A percentile compares a stretch with the other conserved stretches of the same genome.
Evolutionary conservation across 352 stramenopile species (phyloP).

Genomic region (Phytophthora crassamura): DNA sequence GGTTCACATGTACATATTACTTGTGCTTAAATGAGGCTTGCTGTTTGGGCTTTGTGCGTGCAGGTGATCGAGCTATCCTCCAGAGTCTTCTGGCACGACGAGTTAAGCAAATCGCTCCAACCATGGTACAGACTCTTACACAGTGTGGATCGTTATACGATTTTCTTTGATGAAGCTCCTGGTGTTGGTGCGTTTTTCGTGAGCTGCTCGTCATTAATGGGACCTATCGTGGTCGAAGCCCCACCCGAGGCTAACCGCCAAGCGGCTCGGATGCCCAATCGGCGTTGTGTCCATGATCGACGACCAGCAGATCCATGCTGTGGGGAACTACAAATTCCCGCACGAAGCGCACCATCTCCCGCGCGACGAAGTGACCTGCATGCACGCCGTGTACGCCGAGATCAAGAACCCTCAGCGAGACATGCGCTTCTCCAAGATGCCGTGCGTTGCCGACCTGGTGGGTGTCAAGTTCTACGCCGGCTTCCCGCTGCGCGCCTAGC

Average conservation of each 20-base stretch:
- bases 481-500: conserved; percentile 56
- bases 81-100: no score
- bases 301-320: conserved; percentile 51
- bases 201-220: background rate
- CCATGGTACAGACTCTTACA: no score
- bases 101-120: no score
- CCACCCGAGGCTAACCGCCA: conserved; percentile 52
- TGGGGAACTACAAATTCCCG: conserved; percentile 54
- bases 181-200: no score
- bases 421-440: conserved; percentile 66
- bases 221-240: conserved; percentile 47
- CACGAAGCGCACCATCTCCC: conserved; percentile 34
- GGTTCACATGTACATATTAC: no score
- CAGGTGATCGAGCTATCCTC: no score
- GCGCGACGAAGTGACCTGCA: conserved; percentile 64
- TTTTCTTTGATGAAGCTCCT: no score
- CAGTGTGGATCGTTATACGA: no score
- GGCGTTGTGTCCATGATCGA: conserved; percentile 70
- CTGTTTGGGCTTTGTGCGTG: no score
- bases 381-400: conserved; percentile 65
- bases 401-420: conserved; percentile 71
- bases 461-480: conserved; percentile 72
- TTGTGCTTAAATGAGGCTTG: no score
- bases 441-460: conserved; percentile 47
- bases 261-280: conserved; percentile 60